These are phyloP conservation scores for Pseudotulostoma volvatum DNA, from an alignment of 495 filamentous ascomycete species.

Conservation along the genomic window DNA sequence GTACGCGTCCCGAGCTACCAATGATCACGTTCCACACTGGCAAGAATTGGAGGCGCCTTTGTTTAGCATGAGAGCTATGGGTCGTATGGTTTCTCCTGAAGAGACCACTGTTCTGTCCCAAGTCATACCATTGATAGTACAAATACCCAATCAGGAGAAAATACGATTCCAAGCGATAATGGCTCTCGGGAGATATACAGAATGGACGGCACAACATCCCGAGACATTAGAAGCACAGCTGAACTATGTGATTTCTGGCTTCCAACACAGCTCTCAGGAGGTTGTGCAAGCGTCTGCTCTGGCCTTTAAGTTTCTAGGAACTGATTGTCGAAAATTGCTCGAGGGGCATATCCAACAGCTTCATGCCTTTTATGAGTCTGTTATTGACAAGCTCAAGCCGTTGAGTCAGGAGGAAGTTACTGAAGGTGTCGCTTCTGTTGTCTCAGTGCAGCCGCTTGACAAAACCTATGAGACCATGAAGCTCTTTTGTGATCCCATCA, in stretches of 20 bases:
- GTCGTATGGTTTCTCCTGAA: conserved; percentile 82
- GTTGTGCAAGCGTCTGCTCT: conserved; percentile 82
- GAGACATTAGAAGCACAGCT: conserved; percentile 83
- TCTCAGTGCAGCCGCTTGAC: conserved; percentile 66
- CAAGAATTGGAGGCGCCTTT: conserved; percentile 89
- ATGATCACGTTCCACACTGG: conserved; percentile 79
- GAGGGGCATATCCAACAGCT: conserved; percentile 64
- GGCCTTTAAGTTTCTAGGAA: conserved; percentile 92
- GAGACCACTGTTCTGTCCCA: conserved; percentile 74
- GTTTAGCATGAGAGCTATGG: conserved; percentile 92
- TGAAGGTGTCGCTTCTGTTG: conserved; percentile 80
- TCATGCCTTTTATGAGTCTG: conserved; percentile 78
- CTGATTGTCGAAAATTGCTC: conserved; percentile 77
- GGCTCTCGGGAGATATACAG: conserved; percentile 89
- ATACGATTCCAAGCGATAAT: conserved; percentile 93
- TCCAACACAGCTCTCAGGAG: conserved; percentile 69
- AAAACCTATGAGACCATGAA: conserved; percentile 73
- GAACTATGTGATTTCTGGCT: conserved; percentile 83
- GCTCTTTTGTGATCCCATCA: conserved; percentile 85
- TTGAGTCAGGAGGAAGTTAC: conserved; percentile 89
- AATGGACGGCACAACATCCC: conserved; percentile 90
- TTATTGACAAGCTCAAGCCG: conserved; percentile 67
- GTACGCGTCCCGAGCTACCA: conserved; percentile 57
- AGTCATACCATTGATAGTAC: conserved; percentile 79
- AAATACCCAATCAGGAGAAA: conserved; percentile 92